Base-by-base conservation (phyloP, 352 stramenopile species). In the Peronospora belbahrii region DNA sequence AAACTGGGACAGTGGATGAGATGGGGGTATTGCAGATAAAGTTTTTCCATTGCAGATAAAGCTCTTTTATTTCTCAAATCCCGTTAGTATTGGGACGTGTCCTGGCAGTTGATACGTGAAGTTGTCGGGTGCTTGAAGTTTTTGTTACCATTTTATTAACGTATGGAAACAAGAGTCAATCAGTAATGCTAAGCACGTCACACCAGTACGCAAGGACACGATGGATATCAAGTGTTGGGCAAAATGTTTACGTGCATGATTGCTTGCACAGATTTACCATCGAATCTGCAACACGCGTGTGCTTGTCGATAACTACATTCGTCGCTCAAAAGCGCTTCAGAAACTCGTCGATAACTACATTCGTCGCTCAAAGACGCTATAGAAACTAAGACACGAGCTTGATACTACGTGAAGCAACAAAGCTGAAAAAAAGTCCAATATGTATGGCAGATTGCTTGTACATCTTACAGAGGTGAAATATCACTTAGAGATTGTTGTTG, bases 401-500 rank as follows among this genome's bases (percentile, higher is more conserved):
- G 45, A 27, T 32, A 36, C 37, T 2, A 19, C 22, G 25, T 9
- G 28, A 23, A 40, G 39, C 30, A 43, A 13, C 15, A 5, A 45
- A 47, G 34, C 27, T 47, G n/a, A 56, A 30, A 15, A 23, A 44
- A 41, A 17, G 28, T 13, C 7, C 23, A 10, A 33, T 35, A 59
- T 59, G 50, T 23, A 59, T 25, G 14, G 13, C 30, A 18, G 19
- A 1, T 30, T 31, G 32, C 31, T 34, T 44, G 20, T 11, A 28
- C 33, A 41, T 15, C 10, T 24, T 17, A 25, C 10, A 31, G 17
- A 23, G 25, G 11, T 32, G 7, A 13, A n/a, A 32, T 18, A 27
- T 25, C 15, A 20, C 3, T 65, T 13, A 65, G 10, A 63, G 38
- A 13, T 67, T 59, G 42, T 62, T 56, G 23, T 31, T 24, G 15